Conservation (phyloP, 2,329 filamentous ascomycete genomes). For the Aspergillus sp. region DNA sequence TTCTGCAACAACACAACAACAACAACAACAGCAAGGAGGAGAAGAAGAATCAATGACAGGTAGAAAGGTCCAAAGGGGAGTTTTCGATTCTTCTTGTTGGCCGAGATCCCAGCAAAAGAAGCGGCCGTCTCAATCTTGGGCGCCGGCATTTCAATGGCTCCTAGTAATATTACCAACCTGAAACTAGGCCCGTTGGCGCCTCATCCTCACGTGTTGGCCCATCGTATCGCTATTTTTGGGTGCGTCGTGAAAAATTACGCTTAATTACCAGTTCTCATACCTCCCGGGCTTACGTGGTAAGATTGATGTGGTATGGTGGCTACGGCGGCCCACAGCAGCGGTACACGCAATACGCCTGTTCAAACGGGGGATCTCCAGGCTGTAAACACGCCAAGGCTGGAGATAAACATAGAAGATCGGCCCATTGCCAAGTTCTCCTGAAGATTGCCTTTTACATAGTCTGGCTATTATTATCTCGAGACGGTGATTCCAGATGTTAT, state of each 20-base stretch:
- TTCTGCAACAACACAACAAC: background rate
- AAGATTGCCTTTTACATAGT: no score
- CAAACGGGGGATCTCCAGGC: slow-evolving; percentile 5
- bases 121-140: slow-evolving; percentile 1
- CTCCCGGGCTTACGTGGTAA: background rate
- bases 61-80: slow-evolving; percentile 3
- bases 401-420: slow-evolving; percentile 2
- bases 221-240: slow-evolving; percentile 16
- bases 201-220: slow-evolving; percentile 14
- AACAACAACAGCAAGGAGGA: background rate
- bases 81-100: slow-evolving; percentile 7
- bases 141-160: slow-evolving; percentile 2
- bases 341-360: slow-evolving; percentile 2
- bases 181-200: slow-evolving; percentile 12
- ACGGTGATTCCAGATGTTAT: no score
- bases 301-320: background rate
- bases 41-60: background rate
- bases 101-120: slow-evolving; percentile 9
- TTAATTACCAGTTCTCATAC: no score
- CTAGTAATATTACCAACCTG: slow-evolving; percentile 7
- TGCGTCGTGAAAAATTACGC: slow-evolving; percentile 9
- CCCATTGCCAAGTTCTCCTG: no score
- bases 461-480: no score
- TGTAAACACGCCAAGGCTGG: slow-evolving; percentile 19
- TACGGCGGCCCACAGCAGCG: background rate